Base-by-base conservation (phyloP, 306 rosid genomes). In the Cucurbita ficifolia region DNA sequence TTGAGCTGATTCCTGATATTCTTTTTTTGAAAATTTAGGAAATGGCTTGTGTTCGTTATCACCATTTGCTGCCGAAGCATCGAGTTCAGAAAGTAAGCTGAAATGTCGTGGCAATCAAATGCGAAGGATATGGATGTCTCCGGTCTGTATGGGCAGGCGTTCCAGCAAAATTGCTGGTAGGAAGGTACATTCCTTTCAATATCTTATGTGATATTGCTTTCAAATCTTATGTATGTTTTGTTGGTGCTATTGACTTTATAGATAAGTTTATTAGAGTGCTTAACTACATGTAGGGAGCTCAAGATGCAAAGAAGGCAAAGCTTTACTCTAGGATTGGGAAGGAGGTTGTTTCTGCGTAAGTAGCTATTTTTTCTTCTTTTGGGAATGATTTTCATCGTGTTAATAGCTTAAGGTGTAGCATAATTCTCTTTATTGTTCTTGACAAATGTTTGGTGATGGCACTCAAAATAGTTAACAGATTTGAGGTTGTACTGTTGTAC, bases 281-380 rank as follows among this genome's bases (percentile, higher is more conserved):
- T 39, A 38, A 68, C 39, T 68, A 13, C 74, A 52, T 79, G 72
- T 83, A 88, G 98, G 92, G 82, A 22, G 83, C 84, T 71, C 88
- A 89, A 76, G 82, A 89, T 84, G 89, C 88, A 36, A 92, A 88
- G 87, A 92, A 88, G 82, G 81, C 84, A 70, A 94, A 94, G 85
- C 88, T 94, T 18, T 90, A 82, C 76, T 77, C 88, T 13, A 86
- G 87, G 85, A 89, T 90, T 11, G 98, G 97, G 62, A 94, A 94
- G 88, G 94, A 94, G 70, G 96, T 89, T 59, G 90, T 94, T 57
- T 90, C 96, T 57, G 96, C 98, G 96, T 93, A 86, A 81, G 97
- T 86, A 69, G 62, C 59, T 13, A 8, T 7, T 49, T 14, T 21
- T 65, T 50, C 56, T 22, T 4, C 39, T 48, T 22, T 46, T 0